Base-by-base conservation (phyloP, 2,329 filamentous ascomycete species). In the Knufia fluminis region DNA sequence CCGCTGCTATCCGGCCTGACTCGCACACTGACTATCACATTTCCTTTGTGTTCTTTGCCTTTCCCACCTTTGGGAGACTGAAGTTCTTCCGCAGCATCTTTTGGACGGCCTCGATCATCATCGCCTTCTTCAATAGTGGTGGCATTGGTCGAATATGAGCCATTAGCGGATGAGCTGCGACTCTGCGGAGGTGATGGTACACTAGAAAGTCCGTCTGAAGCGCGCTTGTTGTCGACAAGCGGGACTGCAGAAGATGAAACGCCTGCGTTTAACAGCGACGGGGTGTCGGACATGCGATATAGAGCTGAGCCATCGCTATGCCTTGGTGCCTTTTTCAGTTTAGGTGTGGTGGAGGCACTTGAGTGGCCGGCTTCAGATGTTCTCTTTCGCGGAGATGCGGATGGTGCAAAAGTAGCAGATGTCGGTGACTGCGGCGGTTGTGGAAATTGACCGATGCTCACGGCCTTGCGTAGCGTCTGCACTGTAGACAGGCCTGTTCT, bases 391-490 rank as follows among this genome's bases (percentile, higher is more conserved):
- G 53, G 56, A 32, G 64, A 62, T 23, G 63, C 58, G 2, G 59
- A 62, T 51, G 73, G 61, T 53, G 65, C 46, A 63, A 71, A 39
- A 70, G 69, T 59, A 61, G 75, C 67, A 63, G 78, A 48, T 75
- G 79, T 46, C 78, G 86, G 50, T 80, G 71, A 68, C 57, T 82
- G 82, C 12, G 91, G 91, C 12, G 91, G 91, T 56, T 94, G 86
- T 24, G 91, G 91, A 62, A 97, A 96, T 1, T 88, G 83, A 63
- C 90, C 91, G 62, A 96, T 94, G 73, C 90, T 96, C 61, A 94
- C 84, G 1, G 86, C 86, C 68, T 94, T 94, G 54, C 89, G 81
- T 49, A 96, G 68, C 1, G 82, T 80, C 66, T 83, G 90, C 22
- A 80, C 79, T 3, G 78, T 71, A 26, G 66, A 61, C n/a, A 56